phyloP scores from a whole-genome alignment of 2,329 filamentous ascomycete genomes.

The Pestalotiopsis sp. region DNA sequence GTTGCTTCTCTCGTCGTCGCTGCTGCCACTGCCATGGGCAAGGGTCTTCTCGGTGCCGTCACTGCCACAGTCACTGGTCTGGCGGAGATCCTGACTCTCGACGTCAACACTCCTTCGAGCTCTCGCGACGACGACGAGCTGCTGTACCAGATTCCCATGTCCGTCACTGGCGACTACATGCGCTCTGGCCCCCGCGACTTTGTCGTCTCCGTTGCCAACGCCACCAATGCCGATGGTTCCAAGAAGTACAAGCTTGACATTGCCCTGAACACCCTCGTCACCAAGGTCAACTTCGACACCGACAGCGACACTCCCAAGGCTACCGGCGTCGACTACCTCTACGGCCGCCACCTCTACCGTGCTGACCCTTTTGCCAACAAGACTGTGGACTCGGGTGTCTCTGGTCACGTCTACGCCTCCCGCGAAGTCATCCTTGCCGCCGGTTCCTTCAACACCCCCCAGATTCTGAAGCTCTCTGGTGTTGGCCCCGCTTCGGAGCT shows the following conservation, averaged over 20 bases:
- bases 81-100: constrained; percentile 13
- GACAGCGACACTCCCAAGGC: constrained; percentile 17
- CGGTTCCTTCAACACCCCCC: constrained; percentile 33
- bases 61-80: constrained; percentile 14
- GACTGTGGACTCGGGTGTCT: constrained; percentile 9
- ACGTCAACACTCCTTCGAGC: constrained; percentile 11
- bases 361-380: constrained; percentile 17
- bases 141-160: constrained; percentile 53
- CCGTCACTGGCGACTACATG: constrained; percentile 38
- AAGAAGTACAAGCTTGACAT: constrained; percentile 43
- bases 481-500: constrained; percentile 31
- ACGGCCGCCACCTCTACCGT: constrained; percentile 22
- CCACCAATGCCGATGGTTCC: constrained; percentile 39
- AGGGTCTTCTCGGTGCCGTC: constrained; percentile 5
- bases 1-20: constrained; percentile 26
- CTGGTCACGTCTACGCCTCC: constrained; percentile 15
- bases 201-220: constrained; percentile 42
- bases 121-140: constrained; percentile 40
- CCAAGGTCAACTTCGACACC: constrained; percentile 22
- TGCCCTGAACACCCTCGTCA: constrained; percentile 27
- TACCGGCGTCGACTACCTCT: constrained; percentile 21
- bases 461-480: constrained; percentile 35
- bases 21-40: constrained; percentile 13
- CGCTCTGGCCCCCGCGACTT: constrained; percentile 54
- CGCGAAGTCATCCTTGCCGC: constrained; percentile 34